Evolutionary conservation across 805 yeast genomes (phyloP), one percentile per base, ranked within the genome.

Genomic region (Pichia ethanolica): DNA sequence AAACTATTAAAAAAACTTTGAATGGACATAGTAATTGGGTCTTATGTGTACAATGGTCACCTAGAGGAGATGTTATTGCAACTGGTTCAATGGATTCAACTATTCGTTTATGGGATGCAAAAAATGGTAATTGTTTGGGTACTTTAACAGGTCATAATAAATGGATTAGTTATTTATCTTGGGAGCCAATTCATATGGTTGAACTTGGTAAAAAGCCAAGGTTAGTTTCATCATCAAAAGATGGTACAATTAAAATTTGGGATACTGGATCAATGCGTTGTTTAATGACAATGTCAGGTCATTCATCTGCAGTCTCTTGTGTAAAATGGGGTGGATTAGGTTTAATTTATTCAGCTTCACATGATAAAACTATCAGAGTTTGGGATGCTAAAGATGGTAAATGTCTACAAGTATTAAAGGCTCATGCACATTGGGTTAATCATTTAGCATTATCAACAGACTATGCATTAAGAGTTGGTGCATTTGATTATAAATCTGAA

Each of bases 391-490:
- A 74, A 39, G 78, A 77, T 44, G 98, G 97, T 33, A 79, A 78
- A 56, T 79, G 95, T 56, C 73, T 86, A 35, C 88, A 86, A 63
- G 82, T 89, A 3, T 71, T 93, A 56, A 83, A 82, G 64, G 78
- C 93, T 41, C 99, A 93, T 65, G 97, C 95, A 1, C 99, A 93
- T 69, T 93, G 99, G 99, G 93, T 93, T 44, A 93, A 93, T 65
- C 98, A 91, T 68, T 72, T 93, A 51, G 86, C 97, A 0, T 71
- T 93, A 40, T 86, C 96, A 1, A 91, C 98, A 0, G 99, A 93
- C 60, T 84, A 83, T 62, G 95, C 82, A 0, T 70, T 93, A 47
- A 72, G 97, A 58, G 77, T 84, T 56, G 98, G 99, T 8, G 89
- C 96, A 0, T 91, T 79, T 61, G 97, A 89, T 62, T 89, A 87